Evolutionary conservation across 495 filamentous ascomycete genomes (phyloP), one percentile per base, ranked within the genome.

Genomic region (Neurospora sp.): DNA sequence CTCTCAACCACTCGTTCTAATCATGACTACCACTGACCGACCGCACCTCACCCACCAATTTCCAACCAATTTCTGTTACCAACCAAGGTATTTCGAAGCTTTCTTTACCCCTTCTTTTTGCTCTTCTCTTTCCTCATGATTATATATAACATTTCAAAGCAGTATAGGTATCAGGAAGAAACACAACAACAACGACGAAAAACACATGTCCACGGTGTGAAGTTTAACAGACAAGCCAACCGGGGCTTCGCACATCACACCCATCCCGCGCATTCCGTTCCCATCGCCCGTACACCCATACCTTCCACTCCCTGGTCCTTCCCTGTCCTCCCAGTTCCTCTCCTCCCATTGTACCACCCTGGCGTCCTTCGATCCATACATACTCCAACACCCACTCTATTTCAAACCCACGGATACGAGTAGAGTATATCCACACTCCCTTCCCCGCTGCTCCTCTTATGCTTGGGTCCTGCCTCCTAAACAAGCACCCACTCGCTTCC

Each of bases 401-500:
- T 5, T 48, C 43, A 48, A 48, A 48, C 43, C 43, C 43, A 48
- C n/a, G 43, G 43, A 48, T 48, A 48, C n/a, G 43, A 21, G 43
- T 48, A 48, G 0, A 11, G 43, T 48, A 24, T 21, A 48, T 48
- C 43, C n/a, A 48, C n/a, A 11, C 43, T 13, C 21, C 21, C 45
- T 24, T 54, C 10, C 9, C 9, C 4, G 21, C 45, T 24, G 21
- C 45, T 54, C 11, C 45, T 54, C 45, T 24, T 54, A 28, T 54
- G 45, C 45, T 24, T 24, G 21, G 45, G 45, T 54, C n/a, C n/a
- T 24, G 45, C 48, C 48, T 59, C 19, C 71, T 74, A 97, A 45
- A 74, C 75, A 39, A 82, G 84, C 69, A 96, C 96, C 95, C 94
- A 98, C 83, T 99, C 95, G 76, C 90, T 96, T 40, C 95, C 93